Percentiles rank a stretch among this genome's conserved stretches.
Conservation (phyloP, 208 protist genomes). For the Angomonas ambiguus region DNA sequence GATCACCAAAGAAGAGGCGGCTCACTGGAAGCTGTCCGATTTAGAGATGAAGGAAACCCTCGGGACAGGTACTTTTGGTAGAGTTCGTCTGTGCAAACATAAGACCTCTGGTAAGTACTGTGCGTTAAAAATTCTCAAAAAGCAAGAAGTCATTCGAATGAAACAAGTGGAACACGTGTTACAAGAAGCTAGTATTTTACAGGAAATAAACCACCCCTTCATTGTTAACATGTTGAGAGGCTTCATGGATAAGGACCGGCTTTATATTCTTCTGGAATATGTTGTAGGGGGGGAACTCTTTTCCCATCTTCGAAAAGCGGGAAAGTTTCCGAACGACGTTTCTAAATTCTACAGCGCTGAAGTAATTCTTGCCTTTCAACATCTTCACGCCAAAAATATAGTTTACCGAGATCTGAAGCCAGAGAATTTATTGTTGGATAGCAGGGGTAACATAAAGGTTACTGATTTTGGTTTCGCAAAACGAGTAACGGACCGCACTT, state of each 20-base stretch:
- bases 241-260: conserved; percentile 92
- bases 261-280: conserved; percentile 95
- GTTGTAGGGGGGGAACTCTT: conserved; percentile 91
- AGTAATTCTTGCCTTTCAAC: conserved; percentile 79
- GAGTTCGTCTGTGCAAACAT: conserved; percentile 89
- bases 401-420: conserved; percentile 89
- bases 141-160: conserved; percentile 88
- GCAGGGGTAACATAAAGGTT: conserved; percentile 82
- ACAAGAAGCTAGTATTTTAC: conserved; percentile 92
- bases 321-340: conserved; percentile 89
- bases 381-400: conserved; percentile 79
- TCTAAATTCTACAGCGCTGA: conserved; percentile 93
- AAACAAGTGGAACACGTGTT: conserved; percentile 91
- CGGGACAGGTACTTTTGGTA: conserved; percentile 93
- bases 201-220: conserved; percentile 92
- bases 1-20: conserved; percentile 58
- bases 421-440: conserved; percentile 83
- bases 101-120: conserved; percentile 75
- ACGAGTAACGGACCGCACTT: conserved; percentile 72
- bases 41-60: conserved; percentile 88
- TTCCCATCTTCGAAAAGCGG: conserved; percentile 88
- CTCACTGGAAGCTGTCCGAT: conserved; percentile 82
- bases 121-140: conserved; percentile 90
- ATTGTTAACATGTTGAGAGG: conserved; percentile 94
- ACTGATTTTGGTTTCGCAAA: conserved; percentile 90